Conservation (phyloP, 169 alveolate species). For the Cryptosporidium tyzzeri region DNA sequence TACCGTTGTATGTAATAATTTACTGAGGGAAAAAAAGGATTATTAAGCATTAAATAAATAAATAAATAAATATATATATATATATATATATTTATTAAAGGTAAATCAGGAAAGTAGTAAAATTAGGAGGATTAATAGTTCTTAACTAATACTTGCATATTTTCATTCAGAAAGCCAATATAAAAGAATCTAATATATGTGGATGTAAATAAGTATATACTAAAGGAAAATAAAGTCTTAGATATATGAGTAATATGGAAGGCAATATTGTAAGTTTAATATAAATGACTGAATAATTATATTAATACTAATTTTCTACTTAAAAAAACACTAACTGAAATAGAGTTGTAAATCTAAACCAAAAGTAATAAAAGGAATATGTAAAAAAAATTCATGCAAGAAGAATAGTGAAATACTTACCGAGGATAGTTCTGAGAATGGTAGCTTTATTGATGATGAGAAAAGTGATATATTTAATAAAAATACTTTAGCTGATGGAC, state of each 20-base stretch:
- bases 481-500: background rate
- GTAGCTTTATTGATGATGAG: background rate
- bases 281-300: background rate
- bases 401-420: background rate
- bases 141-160: background rate
- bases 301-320: no score
- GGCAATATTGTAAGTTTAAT: slow-evolving; percentile 20
- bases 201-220: background rate
- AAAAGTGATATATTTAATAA: background rate
- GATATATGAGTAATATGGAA: slow-evolving; percentile 17
- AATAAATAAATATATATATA: no score
- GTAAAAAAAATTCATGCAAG: background rate
- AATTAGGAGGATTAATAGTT: background rate
- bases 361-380: slow-evolving; percentile 12
- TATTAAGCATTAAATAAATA: background rate
- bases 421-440: background rate
- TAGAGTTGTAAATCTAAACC: slow-evolving; percentile 1
- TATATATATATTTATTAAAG: no score
- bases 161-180: background rate
- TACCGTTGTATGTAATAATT: slow-evolving; percentile 17
- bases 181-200: background rate
- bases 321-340: background rate
- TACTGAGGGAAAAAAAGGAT: background rate
- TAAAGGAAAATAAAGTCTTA: background rate
- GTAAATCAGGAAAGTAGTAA: no score